phyloP scores from a whole-genome alignment of 495 filamentous ascomycete genomes.

The Lineolata rhizophorae region DNA sequence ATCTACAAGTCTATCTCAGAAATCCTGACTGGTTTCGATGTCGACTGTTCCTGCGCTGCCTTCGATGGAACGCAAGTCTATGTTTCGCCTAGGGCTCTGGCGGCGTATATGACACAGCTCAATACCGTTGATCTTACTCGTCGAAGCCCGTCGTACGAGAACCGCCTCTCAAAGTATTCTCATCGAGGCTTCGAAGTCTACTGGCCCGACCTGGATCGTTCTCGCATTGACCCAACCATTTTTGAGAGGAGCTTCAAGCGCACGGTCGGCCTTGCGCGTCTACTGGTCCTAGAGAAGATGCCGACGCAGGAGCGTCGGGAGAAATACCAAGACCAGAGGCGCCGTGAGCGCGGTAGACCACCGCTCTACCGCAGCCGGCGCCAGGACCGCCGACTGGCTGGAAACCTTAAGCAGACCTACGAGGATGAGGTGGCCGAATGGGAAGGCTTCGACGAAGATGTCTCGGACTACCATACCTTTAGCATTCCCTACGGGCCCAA shows the following conservation, averaged over 20 bases:
- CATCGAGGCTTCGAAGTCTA: constrained; percentile 66
- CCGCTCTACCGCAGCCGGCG: constrained; percentile 11
- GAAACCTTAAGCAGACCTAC: constrained; percentile 47
- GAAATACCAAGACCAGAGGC: constrained; percentile 37
- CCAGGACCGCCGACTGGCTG: constrained; percentile 17
- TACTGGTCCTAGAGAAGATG: constrained; percentile 60
- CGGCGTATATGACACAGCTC: constrained; percentile 55
- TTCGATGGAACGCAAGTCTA: constrained; percentile 63
- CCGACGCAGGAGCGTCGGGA: constrained; percentile 44
- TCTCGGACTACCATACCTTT: constrained; percentile 58
- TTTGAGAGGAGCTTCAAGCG: constrained; percentile 57
- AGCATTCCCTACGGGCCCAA: constrained; percentile 52
- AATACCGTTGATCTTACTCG: constrained; percentile 62
- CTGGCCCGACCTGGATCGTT: constrained; percentile 49
- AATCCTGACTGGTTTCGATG: constrained; percentile 69
- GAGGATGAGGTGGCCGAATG: constrained; percentile 67
- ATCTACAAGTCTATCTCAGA: constrained; percentile 63
- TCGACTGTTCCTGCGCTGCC: constrained; percentile 59
- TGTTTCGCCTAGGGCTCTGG: constrained; percentile 43
- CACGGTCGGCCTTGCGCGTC: constrained; percentile 52
- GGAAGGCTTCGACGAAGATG: constrained; percentile 47
- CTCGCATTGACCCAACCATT: constrained; percentile 58
- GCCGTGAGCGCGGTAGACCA: constrained; percentile 46
- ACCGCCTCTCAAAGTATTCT: constrained; percentile 69
- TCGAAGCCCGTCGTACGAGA: constrained; percentile 68